Evolutionary conservation across 2,329 filamentous ascomycete species (phyloP).

Genomic region (Cladosporium cucumerinum): DNA sequence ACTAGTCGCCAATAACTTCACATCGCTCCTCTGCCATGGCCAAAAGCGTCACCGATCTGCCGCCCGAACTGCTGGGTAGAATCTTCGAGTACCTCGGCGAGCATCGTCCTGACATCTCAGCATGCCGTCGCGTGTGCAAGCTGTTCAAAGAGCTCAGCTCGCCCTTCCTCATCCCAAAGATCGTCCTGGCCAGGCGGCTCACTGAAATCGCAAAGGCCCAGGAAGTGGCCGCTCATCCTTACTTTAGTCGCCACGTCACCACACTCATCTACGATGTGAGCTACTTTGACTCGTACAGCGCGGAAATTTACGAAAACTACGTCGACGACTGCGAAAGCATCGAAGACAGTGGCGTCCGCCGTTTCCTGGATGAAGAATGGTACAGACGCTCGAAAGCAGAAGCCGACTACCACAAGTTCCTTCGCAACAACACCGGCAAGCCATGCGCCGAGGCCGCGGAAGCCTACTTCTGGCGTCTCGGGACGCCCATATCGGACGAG

Average conservation of each 20-base stretch:
- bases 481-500: not conserved
- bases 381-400: slow-evolving; percentile 2
- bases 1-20: slow-evolving; percentile 1
- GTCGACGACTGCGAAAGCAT: slow-evolving; percentile 16
- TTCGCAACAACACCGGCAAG: slow-evolving; percentile 4
- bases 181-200: slow-evolving; percentile 13
- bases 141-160: slow-evolving; percentile 11
- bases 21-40: not conserved
- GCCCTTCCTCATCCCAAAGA: slow-evolving; percentile 12
- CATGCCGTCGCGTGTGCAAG: not conserved
- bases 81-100: slow-evolving; percentile 14
- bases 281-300: slow-evolving; percentile 11
- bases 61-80: slow-evolving; percentile 3
- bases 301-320: slow-evolving; percentile 9
- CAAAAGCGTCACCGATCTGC: slow-evolving; percentile 1
- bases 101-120: slow-evolving; percentile 4
- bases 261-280: slow-evolving; percentile 13
- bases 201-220: slow-evolving; percentile 10
- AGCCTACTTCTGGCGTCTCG: not conserved
- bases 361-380: slow-evolving; percentile 9
- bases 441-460: slow-evolving; percentile 1
- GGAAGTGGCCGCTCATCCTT: slow-evolving; percentile 9
- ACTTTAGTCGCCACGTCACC: slow-evolving; percentile 17
- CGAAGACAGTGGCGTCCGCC: slow-evolving; percentile 11
- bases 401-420: slow-evolving; percentile 1